These are phyloP conservation scores for Colletotrichum sp. DNA, from an alignment of 2,329 filamentous ascomycete genomes.

Conservation along the genomic window DNA sequence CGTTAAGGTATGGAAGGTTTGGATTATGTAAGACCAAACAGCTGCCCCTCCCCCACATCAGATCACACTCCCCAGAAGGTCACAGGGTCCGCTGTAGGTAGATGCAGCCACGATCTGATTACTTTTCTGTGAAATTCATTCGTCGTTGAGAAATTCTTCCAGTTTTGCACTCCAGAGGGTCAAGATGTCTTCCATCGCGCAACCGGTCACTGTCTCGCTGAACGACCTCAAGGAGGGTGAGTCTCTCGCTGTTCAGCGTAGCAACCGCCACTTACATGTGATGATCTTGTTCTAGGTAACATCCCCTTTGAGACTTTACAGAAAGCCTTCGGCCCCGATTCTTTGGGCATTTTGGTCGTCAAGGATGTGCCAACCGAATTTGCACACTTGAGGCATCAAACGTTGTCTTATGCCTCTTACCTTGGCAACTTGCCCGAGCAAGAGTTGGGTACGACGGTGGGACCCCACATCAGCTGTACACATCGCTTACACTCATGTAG, in stretches of 20 bases:
- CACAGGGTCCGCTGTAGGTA: not conserved
- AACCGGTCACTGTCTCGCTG: conserved; percentile 67
- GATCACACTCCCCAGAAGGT: not conserved
- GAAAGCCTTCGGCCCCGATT: conserved; percentile 87
- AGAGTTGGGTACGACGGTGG: conserved; percentile 67
- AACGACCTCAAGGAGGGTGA: conserved; percentile 64
- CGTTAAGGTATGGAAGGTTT: not conserved
- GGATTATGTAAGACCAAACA: conserved; percentile 6
- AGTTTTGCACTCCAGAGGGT: not conserved
- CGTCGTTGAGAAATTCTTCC: not conserved
- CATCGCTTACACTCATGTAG: conserved; percentile 34
- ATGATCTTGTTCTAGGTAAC: conserved; percentile 51
- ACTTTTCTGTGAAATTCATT: not conserved
- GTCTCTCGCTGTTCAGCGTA: conserved; percentile 3
- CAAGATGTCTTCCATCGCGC: conserved; percentile 52
- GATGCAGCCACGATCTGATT: not conserved
- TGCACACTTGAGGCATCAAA: conserved; percentile 69
- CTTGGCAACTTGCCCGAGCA: conserved; percentile 78
- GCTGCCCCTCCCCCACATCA: conserved; percentile 11
- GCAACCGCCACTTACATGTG: conserved; percentile 15
- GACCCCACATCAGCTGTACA: not conserved
- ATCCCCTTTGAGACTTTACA: conserved; percentile 73
- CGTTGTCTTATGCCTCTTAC: conserved; percentile 88
- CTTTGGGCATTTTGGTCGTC: conserved; percentile 92
- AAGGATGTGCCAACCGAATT: conserved; percentile 81